Percentiles rank a stretch among this genome's conserved stretches.
Evolutionary conservation across 352 stramenopile genomes (phyloP).

Genomic region (Globisporangium abappressorium): DNA sequence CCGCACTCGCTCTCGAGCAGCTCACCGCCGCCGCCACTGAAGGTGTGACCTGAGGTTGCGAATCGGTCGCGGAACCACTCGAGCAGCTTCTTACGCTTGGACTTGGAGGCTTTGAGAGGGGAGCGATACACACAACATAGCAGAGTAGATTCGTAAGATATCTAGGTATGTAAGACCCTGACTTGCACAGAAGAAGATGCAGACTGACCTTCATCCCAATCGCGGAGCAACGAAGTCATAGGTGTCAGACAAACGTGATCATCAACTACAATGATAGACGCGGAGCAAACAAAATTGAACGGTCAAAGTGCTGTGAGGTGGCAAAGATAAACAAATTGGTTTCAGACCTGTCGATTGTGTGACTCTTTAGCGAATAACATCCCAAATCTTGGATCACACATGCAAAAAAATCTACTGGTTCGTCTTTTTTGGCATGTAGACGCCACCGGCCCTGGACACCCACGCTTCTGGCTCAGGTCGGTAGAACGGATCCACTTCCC

Average conservation of each 20-base stretch:
- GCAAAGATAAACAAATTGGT: background rate
- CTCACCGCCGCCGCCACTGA: background rate
- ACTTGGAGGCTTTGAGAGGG: constrained; percentile 32
- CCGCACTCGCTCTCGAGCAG: constrained; percentile 55
- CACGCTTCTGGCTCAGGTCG: constrained; percentile 61
- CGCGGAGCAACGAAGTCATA: constrained; percentile 38
- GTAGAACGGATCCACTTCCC: constrained; percentile 61
- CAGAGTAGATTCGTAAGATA: background rate
- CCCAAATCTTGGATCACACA: background rate
- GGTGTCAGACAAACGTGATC: too few relatives aligned
- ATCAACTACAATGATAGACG: background rate
- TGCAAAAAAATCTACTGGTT: background rate
- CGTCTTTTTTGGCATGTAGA: constrained; percentile 63
- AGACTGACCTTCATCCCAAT: constrained; percentile 65
- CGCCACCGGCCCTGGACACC: constrained; percentile 73
- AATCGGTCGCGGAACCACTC: constrained; percentile 47
- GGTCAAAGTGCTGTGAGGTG: background rate
- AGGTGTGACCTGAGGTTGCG: constrained; percentile 3
- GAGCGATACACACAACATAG: background rate
- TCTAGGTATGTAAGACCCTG: background rate
- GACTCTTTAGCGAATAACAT: background rate
- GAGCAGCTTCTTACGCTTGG: constrained; percentile 50
- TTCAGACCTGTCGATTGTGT: background rate
- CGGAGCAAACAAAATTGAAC: background rate
- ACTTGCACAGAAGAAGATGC: background rate